Percentiles rank a stretch among this genome's conserved stretches.
phyloP scores from a whole-genome alignment of 2,329 filamentous ascomycete genomes.

The Cercospora janseana region DNA sequence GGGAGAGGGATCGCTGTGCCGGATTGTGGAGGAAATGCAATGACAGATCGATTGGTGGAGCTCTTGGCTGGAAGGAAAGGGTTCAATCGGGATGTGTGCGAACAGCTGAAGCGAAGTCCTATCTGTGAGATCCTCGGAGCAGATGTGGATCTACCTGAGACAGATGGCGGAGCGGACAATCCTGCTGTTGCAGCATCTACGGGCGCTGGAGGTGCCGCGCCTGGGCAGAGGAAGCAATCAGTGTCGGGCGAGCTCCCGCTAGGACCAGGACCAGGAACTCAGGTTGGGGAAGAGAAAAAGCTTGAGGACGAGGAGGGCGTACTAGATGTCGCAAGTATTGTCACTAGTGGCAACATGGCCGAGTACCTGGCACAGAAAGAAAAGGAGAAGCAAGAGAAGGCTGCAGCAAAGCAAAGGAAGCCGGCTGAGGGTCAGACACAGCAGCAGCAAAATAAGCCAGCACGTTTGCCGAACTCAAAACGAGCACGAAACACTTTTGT shows the following conservation, averaged over 20 bases:
- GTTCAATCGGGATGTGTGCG: constrained; percentile 62
- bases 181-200: constrained; percentile 58
- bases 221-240: constrained; percentile 42
- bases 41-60: constrained; percentile 71
- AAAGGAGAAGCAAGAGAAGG: constrained; percentile 70
- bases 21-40: constrained; percentile 79
- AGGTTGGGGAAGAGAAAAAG: constrained; percentile 52
- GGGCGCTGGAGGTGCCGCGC: constrained; percentile 49
- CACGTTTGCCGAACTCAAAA: constrained; percentile 69
- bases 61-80: constrained; percentile 58
- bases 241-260: constrained; percentile 48
- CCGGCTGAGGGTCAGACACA: constrained; percentile 42
- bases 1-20: constrained; percentile 60
- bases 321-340: constrained; percentile 79
- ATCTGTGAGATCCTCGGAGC: constrained; percentile 61
- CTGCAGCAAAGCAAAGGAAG: constrained; percentile 56
- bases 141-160: constrained; percentile 54
- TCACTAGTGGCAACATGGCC: constrained; percentile 70
- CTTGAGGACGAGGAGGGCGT: constrained; percentile 68
- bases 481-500: constrained; percentile 67
- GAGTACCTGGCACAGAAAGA: constrained; percentile 83
- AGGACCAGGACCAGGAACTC: constrained; percentile 55
- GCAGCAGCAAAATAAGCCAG: constrained; percentile 55
- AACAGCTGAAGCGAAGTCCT: constrained; percentile 62
- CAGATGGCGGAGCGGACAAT: constrained; percentile 47